Base-by-base conservation (phyloP, 2,329 filamentous ascomycete genomes). In the Blastomyces silverae region DNA sequence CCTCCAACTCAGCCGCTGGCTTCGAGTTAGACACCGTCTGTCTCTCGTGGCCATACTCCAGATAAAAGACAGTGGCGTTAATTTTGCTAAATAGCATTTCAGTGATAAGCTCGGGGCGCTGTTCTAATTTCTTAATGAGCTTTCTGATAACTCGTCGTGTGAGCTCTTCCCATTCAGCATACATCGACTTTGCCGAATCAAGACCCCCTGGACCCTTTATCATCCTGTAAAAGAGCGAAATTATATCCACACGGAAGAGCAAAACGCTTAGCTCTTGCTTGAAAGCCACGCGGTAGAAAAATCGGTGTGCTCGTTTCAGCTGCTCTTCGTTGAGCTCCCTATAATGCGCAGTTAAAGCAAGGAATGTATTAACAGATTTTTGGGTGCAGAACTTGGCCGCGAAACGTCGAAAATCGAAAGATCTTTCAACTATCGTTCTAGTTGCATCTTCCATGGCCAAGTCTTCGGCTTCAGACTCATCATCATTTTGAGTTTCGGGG, bases 31-130 rank as follows among this genome's bases (percentile, higher is more conserved):
- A 80, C 25, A 87, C 74, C 0, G 88, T 85, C 69, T 93, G 91
- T 72, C 88, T 90, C 71, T 97, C 92, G 70, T 91, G 89, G 0
- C 94, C 94, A 72, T 92, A 92, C 73, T 97, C 92, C 5, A 99
- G 83, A 73, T 91, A 97, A 76, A 90, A 91, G 0, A 91, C 84
- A 0, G 91, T 96, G 57, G 85, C 84, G 62, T 87, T 88, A 65
- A 92, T 89, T 76, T 99, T 99, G 75, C 90, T 96, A 77, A 99
- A 99, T 17, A 99, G 82, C 83, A 99, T 86, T 77, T 99, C 94
- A 0, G 95, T 88, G 61, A 96, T 84, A 52, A 97, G 81, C 67
- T 93, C 90, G 0, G 92, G 92, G 55, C 92, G 85, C 69, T 96
- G 87, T 67, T 94, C 85, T 1, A 97, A 83, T 77, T 94, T 96